Conservation (phyloP, 2,329 filamentous ascomycete genomes). For the Fusarium clavum region DNA sequence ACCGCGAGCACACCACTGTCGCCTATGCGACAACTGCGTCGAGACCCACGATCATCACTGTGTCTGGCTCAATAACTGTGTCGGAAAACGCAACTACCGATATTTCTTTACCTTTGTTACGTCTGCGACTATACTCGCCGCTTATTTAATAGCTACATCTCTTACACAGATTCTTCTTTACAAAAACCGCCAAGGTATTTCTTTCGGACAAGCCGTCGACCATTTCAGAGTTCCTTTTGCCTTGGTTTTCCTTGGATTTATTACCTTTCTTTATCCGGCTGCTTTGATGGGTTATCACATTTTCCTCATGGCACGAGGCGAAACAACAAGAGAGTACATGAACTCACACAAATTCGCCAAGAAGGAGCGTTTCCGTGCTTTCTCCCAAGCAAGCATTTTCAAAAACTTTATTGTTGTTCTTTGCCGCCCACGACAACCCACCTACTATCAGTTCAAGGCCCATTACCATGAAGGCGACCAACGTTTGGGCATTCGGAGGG, state of each 20-base stretch:
- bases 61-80: conserved; percentile 98
- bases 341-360: conserved; percentile 96
- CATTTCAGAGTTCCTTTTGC: conserved; percentile 85
- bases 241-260: conserved; percentile 83
- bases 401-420: conserved; percentile 87
- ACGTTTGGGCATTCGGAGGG: conserved; percentile 71
- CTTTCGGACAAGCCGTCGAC: conserved; percentile 75
- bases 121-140: conserved; percentile 78
- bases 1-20: conserved; percentile 94
- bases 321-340: conserved; percentile 96
- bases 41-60: conserved; percentile 99
- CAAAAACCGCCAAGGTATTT: conserved; percentile 69
- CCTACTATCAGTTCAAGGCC: conserved; percentile 88
- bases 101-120: conserved; percentile 96
- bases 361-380: conserved; percentile 90
- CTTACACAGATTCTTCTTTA: conserved; percentile 86
- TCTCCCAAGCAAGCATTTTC: conserved; percentile 79
- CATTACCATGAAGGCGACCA: conserved; percentile 84
- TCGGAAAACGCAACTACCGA: conserved; percentile 96
- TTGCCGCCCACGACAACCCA: conserved; percentile 84
- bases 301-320: conserved; percentile 88
- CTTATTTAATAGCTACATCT: conserved; percentile 81
- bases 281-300: conserved; percentile 90
- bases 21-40: conserved; percentile 95
- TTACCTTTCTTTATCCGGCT: conserved; percentile 82